Base-by-base conservation (phyloP, 108 stramenopile species). In the Skeletonema grethae region DNA sequence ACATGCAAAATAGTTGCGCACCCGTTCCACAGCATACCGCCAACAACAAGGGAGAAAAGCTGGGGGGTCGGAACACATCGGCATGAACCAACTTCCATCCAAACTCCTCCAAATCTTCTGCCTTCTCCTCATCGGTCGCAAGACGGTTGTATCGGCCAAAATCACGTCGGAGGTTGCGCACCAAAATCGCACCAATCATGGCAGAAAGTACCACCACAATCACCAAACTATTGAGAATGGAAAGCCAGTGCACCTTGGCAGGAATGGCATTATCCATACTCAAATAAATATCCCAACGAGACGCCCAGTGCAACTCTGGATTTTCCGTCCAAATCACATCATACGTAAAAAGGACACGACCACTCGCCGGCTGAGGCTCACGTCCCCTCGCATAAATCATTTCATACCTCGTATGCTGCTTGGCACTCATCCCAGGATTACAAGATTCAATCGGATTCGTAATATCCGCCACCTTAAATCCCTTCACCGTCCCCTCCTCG, bases 1-100 rank as follows among this genome's bases (percentile, higher is more conserved):
- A 63, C 94, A 97, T 97, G 85, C 82, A 85, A 28, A 91, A 62
- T 22, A 98, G 41, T 65, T 99, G 99, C 15, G 87, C 90, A 10
- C 99, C 99, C 2, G 95, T 92, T 31, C 99, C 99, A 48, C 91
- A 89, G 45, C 80, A 84, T 7, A 97, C 97, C 11, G 92, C 71
- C 28, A 98, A 65, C 18, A 97, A 70, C 63, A 97, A 75, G n/a
- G 97, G 97, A 29, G 85, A 88, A 70, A 84, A 90, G 76, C 57
- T 46, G 16, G 98, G 98, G 11, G 97, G 95, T 35, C 98, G 91
- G 70, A 98, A 98, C 38, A 98, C 95, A 83, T 98, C 98, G 16
- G 94, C 97, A 73, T 97, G 97, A n/a, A 97, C 93, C 56, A 97
- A 68, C 72, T 97, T 97, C 99, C 99, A 99, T 48, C 99, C 99